A percentile compares a stretch with the other conserved stretches of the same genome.
Evolutionary conservation across 192 early-diverging fungal species (phyloP).

Genomic region (Backusella liffmaniae): DNA sequence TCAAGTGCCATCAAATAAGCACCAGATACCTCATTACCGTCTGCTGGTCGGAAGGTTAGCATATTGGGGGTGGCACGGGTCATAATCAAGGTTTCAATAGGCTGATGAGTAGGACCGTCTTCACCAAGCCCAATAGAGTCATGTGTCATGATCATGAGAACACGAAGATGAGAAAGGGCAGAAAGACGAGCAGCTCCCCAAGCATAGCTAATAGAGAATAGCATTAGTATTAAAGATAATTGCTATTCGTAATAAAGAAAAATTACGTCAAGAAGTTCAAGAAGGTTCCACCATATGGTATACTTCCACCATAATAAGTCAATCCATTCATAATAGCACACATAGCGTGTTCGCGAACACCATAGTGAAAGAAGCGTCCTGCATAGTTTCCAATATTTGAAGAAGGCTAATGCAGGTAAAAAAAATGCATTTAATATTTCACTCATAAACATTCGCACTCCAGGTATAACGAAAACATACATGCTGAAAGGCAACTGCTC

Average conservation of each 20-base stretch:
- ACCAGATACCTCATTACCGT: constrained; percentile 91
- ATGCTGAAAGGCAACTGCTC: constrained; percentile 86
- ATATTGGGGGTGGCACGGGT: constrained; percentile 88
- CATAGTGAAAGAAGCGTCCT: constrained; percentile 88
- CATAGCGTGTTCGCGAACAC: constrained; percentile 98
- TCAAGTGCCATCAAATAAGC: constrained; percentile 83
- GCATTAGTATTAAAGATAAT: background rate
- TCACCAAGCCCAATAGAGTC: constrained; percentile 98
- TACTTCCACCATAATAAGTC: constrained; percentile 78
- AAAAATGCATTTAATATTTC: background rate
- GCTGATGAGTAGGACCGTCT: constrained; percentile 99
- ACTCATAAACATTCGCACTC: background rate
- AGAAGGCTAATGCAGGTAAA: constrained; percentile 7
- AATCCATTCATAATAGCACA: constrained; percentile 87
- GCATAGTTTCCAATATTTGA: constrained; percentile 73
- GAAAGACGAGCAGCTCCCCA: constrained; percentile 83
- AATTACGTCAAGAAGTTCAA: constrained; percentile 77
- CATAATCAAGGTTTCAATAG: constrained; percentile 89
- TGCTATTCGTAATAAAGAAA: background rate
- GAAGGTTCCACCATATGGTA: constrained; percentile 88
- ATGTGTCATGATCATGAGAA: constrained; percentile 97
- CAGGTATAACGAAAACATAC: constrained; percentile 19
- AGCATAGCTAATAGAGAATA: constrained; percentile 50
- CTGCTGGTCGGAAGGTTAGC: constrained; percentile 84
- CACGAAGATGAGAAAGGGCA: constrained; percentile 82